Conservation (phyloP, 176 grass and related monocot genomes). For the Musa acuminata region DNA sequence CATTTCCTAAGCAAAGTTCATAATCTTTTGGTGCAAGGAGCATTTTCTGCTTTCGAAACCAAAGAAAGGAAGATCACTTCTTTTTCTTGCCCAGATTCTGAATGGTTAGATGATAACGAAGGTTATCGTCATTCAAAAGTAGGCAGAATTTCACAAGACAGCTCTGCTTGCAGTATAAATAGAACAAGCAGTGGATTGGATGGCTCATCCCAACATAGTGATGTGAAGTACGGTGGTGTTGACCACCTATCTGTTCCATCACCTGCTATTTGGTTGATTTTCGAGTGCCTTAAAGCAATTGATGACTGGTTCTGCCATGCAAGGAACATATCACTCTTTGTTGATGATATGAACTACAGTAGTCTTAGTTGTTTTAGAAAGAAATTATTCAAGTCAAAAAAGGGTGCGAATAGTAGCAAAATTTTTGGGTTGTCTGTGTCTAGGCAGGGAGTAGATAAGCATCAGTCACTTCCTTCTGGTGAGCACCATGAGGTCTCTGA, state of each 20-base stretch:
- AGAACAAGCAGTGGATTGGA: constrained; percentile 21
- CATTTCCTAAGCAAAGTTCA: constrained; percentile 62
- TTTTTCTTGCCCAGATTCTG: constrained; percentile 34
- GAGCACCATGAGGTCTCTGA: constrained; percentile 24
- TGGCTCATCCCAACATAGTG: constrained; percentile 15
- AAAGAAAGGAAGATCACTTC: constrained; percentile 69
- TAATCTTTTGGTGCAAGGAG: constrained; percentile 66
- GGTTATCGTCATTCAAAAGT: constrained; percentile 84
- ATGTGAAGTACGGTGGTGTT: constrained; percentile 1
- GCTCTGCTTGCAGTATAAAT: constrained; percentile 27
- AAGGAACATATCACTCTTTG: constrained; percentile 32
- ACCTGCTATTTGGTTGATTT: constrained; percentile 53
- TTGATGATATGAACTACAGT: constrained; percentile 29
- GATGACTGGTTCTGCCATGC: constrained; percentile 65
- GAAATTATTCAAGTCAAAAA: constrained; percentile 36
- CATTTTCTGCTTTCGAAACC: constrained; percentile 54
- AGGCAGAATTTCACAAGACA: constrained; percentile 65
- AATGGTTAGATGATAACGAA: constrained; percentile 48
- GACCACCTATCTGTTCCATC: constrained; percentile 15
- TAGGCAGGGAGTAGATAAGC: constrained; percentile 22
- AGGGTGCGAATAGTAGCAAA: constrained; percentile 27
- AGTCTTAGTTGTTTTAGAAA: constrained; percentile 40
- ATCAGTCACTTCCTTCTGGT: constrained; percentile 5
- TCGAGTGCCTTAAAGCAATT: constrained; percentile 76
- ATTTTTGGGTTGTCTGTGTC: constrained; percentile 2